Evolutionary conservation across 73 alveolate species (phyloP), one percentile per base, ranked within the genome.

Genomic region (Paramecium primaurelia): DNA sequence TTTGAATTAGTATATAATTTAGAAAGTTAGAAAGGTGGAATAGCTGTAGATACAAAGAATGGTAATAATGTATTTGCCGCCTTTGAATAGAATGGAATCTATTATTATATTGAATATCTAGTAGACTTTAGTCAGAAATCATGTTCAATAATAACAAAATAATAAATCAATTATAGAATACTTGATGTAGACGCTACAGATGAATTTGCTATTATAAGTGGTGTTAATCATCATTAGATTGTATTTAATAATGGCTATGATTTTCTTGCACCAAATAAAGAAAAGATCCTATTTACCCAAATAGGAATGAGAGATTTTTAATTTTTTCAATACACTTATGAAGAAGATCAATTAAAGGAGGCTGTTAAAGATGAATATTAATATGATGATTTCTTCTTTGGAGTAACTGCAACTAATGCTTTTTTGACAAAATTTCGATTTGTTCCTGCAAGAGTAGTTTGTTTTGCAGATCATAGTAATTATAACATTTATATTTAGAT

Each of bases 301-400:
- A 42, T 49, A 45, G 91, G 91, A 20, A 40, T 80, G 75, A 80
- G 91, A 26, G 91, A 80, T 36, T 80, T 80, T 45, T 25, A 40
- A 44, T 80, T 80, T 80, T 80, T 80, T 80, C 11, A 80, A 47
- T 25, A 25, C 18, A 44, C 77, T 28, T n/a, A 40, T 3, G 36
- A 40, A 80, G 58, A 80, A 45, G 71, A 80, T n/a, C 26, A 80
- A 80, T 25, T 80, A 44, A 42, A 44, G 26, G 44, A 44, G 18
- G 58, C 71, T 32, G 58, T 12, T 25, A 58, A n/a, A 44, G 47
- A 42, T 45, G 69, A 75, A 42, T 75, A 38, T 42, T 75, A 75
- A 75, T 80, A 80, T 80, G 91, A 47, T 42, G 91, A 80, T 28
- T 80, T 80, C 26, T 80, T 80, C 14, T 80, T 80, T 80, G 91